These are phyloP conservation scores for Colletotrichum cuscutae DNA, from an alignment of 2,329 filamentous ascomycete species.

Conservation along the genomic window DNA sequence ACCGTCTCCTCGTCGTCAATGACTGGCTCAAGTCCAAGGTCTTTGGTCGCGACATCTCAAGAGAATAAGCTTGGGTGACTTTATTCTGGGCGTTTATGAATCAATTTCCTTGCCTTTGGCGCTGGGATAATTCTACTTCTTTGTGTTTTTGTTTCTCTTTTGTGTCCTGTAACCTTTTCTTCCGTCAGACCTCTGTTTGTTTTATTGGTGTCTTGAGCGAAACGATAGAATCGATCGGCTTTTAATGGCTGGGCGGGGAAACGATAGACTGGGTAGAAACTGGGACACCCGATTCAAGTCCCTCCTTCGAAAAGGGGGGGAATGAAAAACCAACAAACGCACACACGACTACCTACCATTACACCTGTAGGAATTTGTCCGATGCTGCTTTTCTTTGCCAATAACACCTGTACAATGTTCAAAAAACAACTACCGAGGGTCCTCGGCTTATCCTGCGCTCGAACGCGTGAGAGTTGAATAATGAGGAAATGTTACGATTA, in stretches of 20 bases:
- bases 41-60: slow-evolving; percentile 94
- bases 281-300: slow-evolving; percentile 21
- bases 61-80: slow-evolving; percentile 66
- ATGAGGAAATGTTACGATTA: slow-evolving; percentile 3
- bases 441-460: slow-evolving; percentile 1
- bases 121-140: slow-evolving; percentile 16
- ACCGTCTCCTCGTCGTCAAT: slow-evolving; percentile 89
- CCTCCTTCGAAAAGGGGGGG: slow-evolving; percentile 1
- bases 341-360: slow-evolving; percentile 18
- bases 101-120: slow-evolving; percentile 11
- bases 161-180: slow-evolving; percentile 11
- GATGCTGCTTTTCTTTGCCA: slow-evolving; percentile 6
- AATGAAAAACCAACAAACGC: neutral
- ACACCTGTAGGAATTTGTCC: slow-evolving; percentile 27
- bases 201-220: slow-evolving; percentile 31
- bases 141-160: slow-evolving; percentile 2
- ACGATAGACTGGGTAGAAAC: slow-evolving; percentile 32
- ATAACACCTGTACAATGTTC: slow-evolving; percentile 35
- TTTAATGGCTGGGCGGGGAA: slow-evolving; percentile 29
- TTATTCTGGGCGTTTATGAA: slow-evolving; percentile 25
- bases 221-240: slow-evolving; percentile 35
- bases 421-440: neutral
- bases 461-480: slow-evolving; percentile 25
- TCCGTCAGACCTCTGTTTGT: slow-evolving; percentile 8
- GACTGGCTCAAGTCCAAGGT: slow-evolving; percentile 98